These are phyloP conservation scores for Linnemannia elongata DNA, from an alignment of 192 early-diverging fungal species.

Conservation along the genomic window DNA sequence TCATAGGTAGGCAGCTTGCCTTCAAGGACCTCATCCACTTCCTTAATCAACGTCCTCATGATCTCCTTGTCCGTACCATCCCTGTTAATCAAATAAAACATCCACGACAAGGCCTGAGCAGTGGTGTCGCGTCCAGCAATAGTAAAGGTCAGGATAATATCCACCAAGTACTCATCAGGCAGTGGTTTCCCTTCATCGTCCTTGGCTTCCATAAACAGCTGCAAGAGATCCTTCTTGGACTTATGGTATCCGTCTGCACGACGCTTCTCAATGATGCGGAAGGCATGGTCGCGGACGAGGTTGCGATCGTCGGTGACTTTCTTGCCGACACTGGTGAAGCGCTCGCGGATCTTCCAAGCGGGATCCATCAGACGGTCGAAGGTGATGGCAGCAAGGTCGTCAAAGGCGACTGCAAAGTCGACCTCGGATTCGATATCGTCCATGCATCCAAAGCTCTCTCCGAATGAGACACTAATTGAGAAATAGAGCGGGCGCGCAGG, in stretches of 20 bases:
- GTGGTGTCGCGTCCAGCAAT: slow-evolving; percentile 65
- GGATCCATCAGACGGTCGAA: slow-evolving; percentile 27
- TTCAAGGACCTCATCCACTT: slow-evolving; percentile 26
- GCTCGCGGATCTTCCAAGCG: slow-evolving; percentile 37
- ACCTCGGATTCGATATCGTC: slow-evolving; percentile 5
- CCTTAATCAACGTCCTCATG: slow-evolving; percentile 31
- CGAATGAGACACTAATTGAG: slow-evolving; percentile 29
- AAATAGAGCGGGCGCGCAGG: neutral
- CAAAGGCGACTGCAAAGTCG: slow-evolving; percentile 63
- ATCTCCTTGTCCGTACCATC: slow-evolving; percentile 46
- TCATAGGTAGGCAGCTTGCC: slow-evolving; percentile 20
- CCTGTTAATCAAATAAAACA: slow-evolving; percentile 51
- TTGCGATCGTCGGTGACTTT: slow-evolving; percentile 15
- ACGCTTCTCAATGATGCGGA: slow-evolving; percentile 41
- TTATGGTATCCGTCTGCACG: slow-evolving; percentile 13
- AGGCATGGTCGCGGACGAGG: slow-evolving; percentile 9
- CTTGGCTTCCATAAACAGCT: slow-evolving; percentile 54
- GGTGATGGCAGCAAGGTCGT: slow-evolving; percentile 41
- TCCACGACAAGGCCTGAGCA: slow-evolving; percentile 66
- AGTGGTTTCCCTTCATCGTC: slow-evolving; percentile 46
- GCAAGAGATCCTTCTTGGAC: slow-evolving; percentile 45
- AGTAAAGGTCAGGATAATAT: slow-evolving; percentile 56
- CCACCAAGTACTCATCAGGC: slow-evolving; percentile 43
- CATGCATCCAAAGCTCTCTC: slow-evolving; percentile 43
- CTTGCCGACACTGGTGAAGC: slow-evolving; percentile 18